Evolutionary conservation across 2,329 filamentous ascomycete species (phyloP), one percentile per base, ranked within the genome.

Genomic region (Ophiostoma himal-ulmi): DNA sequence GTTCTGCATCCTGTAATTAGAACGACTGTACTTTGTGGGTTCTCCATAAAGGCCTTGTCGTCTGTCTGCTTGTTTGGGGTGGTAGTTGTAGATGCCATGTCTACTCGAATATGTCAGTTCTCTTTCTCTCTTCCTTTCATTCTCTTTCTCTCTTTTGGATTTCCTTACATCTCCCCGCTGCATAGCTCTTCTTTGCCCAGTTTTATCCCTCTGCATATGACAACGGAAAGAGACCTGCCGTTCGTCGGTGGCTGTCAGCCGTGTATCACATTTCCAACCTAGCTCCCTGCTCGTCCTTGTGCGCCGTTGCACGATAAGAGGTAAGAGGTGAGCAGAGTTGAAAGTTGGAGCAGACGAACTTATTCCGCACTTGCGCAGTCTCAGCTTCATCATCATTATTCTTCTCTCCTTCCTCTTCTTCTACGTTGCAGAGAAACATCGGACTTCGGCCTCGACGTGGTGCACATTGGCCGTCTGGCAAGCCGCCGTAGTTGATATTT

Each of bases 231-330:
- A 3, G 37, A 44, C 64, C 17, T 66, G 30, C 64, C 62, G 64
- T 66, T 66, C 34, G 64, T 39, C 62, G 41, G 62, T 66, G 64
- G 64, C 64, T 66, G 62, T 37, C 30, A 37, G 62, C 34, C 36
- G 36, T 66, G 64, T 66, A 66, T 39, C 64, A 41, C 37, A 36
- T 22, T 65, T 62, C 26, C 14, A 44, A 44, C 13, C 17, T 36
- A n/a, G 26, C 36, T 22, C 36, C 64, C 64, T 66, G 34, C 37
- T 57, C 10, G 8, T 20, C 17, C 44, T 48, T 48, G 44, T 48
- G 44, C 44, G 44, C 44, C 13, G 52, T 26, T 26, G 52, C 52
- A 57, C 52, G 26, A 17, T 48, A 17, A 17, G 17, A 48, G 44
- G 37, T 39, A 13, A 17, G 41, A 48, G 44, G 44, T 48, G 20